Evolutionary conservation across 192 early-diverging fungal species (phyloP).

Genomic region (Coemansia sp.): DNA sequence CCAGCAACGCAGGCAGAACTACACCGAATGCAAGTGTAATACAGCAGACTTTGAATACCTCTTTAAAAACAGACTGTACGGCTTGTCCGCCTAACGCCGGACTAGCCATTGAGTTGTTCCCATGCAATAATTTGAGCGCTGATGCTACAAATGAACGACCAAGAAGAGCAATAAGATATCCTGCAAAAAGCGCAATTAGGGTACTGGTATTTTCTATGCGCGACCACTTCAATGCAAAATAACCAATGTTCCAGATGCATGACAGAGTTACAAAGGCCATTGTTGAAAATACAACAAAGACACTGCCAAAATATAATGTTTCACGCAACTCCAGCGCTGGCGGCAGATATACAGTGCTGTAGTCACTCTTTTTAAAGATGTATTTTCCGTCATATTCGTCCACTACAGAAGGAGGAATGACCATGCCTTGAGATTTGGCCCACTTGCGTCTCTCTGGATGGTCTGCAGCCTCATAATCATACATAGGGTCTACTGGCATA

Average conservation of each 20-base stretch:
- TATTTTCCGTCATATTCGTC: background rate
- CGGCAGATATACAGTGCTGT: conserved; percentile 10
- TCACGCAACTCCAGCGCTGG: background rate
- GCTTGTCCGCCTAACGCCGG: background rate
- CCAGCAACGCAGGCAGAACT: background rate
- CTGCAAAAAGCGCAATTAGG: too few relatives aligned
- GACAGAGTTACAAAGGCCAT: too few relatives aligned
- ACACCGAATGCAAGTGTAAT: background rate
- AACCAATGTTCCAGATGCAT: too few relatives aligned
- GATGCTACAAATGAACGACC: background rate
- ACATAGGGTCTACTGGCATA: background rate
- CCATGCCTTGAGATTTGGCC: background rate
- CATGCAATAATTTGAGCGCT: background rate
- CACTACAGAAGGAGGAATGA: background rate
- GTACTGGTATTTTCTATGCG: too few relatives aligned
- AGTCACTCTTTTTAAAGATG: conserved; percentile 6
- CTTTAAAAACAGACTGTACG: background rate
- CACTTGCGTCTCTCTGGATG: background rate
- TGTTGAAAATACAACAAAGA: background rate
- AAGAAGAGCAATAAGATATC: background rate
- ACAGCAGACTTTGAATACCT: background rate
- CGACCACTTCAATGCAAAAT: too few relatives aligned
- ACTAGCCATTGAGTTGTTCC: background rate
- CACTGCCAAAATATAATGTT: background rate
- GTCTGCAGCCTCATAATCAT: conserved; percentile 18